These are phyloP conservation scores for Boletellus ananas DNA, from an alignment of 768 basidiomycete species.

Conservation along the genomic window DNA sequence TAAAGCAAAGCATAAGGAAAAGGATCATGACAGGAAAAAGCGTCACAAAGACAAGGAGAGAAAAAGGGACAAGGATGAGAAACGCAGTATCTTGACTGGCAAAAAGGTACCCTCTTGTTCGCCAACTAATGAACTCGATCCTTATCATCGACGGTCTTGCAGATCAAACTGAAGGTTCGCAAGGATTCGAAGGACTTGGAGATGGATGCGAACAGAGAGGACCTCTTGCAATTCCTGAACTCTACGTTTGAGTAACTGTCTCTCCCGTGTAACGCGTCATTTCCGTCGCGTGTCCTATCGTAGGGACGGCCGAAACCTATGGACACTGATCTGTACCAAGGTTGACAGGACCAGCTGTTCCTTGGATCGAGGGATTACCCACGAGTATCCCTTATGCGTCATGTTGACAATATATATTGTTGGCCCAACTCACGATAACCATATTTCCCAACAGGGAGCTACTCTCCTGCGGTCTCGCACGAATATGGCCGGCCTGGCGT, in stretches of 20 bases:
- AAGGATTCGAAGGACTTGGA: constrained; percentile 55
- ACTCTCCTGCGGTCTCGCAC: no score
- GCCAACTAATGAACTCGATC: background rate
- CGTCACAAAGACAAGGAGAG: constrained; percentile 34
- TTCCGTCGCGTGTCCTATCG: no score
- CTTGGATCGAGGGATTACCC: no score
- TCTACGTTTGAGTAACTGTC: constrained; percentile 37
- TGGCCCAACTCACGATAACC: no score
- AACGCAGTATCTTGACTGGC: constrained; percentile 55
- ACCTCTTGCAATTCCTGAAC: constrained; percentile 54
- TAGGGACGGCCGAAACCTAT: no score
- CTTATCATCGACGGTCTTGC: background rate
- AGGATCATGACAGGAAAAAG: constrained; percentile 35
- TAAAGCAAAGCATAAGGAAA: constrained; percentile 24
- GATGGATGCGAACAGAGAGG: constrained; percentile 52
- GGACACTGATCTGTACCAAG: constrained; percentile 21
- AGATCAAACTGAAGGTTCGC: constrained; percentile 65
- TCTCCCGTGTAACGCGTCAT: background rate
- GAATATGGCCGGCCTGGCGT: no score
- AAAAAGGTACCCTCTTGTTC: constrained; percentile 45
- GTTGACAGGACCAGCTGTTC: no score
- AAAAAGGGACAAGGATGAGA: constrained; percentile 42
- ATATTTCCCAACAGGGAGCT: no score
- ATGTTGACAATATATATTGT: no score
- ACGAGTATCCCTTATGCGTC: no score